Evolutionary conservation across 371 early-diverging fungal genomes (phyloP).

Genomic region (Vairimorpha necatrix): DNA sequence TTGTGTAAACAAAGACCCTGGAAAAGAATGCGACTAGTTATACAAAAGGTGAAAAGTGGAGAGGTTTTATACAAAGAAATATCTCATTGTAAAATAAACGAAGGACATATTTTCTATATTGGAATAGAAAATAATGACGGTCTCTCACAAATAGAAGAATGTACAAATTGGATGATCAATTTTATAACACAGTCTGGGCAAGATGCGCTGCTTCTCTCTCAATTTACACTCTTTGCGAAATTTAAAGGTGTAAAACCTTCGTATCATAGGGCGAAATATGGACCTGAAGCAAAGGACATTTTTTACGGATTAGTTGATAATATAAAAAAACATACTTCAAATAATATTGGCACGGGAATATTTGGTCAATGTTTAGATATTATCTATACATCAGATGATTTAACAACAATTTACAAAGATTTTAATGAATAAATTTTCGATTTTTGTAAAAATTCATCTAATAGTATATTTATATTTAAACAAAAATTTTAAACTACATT

Average conservation of each 20-base stretch:
- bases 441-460: background rate
- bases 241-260: conserved; percentile 43
- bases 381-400: background rate
- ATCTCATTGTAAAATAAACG: background rate
- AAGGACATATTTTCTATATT: conserved; percentile 13
- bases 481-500: too few species aligned
- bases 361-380: conserved; percentile 25
- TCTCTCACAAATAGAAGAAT: background rate
- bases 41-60: conserved; percentile 19
- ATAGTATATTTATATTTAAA: too few species aligned
- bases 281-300: conserved; percentile 4
- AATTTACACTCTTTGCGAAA: conserved; percentile 51
- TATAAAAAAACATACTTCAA: background rate
- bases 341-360: conserved; percentile 7
- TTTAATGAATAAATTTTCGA: background rate
- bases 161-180: background rate
- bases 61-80: background rate
- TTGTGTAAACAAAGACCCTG: too few species aligned
- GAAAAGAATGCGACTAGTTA: conserved; percentile 31
- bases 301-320: conserved; percentile 4
- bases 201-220: conserved; percentile 34
- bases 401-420: background rate
- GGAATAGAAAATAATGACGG: conserved; percentile 8
- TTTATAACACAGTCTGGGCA: background rate
- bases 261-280: conserved; percentile 39